These are phyloP conservation scores for Gymnopilus junonius DNA, from an alignment of 768 basidiomycete genomes.

Conservation along the genomic window DNA sequence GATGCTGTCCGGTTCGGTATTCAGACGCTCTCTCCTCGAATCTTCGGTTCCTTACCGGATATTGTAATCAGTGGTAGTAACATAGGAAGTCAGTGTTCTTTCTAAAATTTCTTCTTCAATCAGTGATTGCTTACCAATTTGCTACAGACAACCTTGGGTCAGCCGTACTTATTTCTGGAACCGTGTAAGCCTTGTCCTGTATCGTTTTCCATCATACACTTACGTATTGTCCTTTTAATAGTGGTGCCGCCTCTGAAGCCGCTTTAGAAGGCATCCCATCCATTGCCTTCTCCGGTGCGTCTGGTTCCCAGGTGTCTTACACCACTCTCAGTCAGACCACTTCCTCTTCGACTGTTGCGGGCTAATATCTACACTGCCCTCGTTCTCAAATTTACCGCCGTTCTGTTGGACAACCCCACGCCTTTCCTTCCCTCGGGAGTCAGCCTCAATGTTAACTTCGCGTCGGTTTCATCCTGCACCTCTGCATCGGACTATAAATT, in stretches of 20 bases:
- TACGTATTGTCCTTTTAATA: conserved; percentile 17
- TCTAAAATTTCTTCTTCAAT: neutral
- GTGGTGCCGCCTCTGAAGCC: conserved; percentile 54
- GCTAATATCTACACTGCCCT: conserved; percentile 49
- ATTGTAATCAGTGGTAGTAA: conserved; percentile 53
- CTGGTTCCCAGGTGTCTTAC: conserved; percentile 50
- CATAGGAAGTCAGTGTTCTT: conserved; percentile 39
- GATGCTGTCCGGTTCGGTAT: conserved; percentile 45
- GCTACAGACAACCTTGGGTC: conserved; percentile 37
- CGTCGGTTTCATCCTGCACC: conserved; percentile 42
- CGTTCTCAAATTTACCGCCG: conserved; percentile 41
- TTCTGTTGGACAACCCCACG: conserved; percentile 31
- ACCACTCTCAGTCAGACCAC: conserved; percentile 47
- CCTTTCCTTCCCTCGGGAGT: conserved; percentile 46
- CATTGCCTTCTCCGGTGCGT: conserved; percentile 48
- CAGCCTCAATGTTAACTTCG: conserved; percentile 57
- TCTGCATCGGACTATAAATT: conserved; percentile 42
- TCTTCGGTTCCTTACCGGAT: conserved; percentile 44
- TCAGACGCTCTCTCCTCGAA: conserved; percentile 45
- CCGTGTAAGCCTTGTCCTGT: conserved; percentile 36
- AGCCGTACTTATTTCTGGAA: conserved; percentile 40
- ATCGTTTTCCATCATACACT: neutral
- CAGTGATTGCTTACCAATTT: neutral
- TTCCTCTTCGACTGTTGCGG: conserved; percentile 36
- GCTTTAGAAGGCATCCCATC: conserved; percentile 53